These are phyloP conservation scores for Ogataea pini DNA, from an alignment of 805 yeast genomes.

Conservation along the genomic window DNA sequence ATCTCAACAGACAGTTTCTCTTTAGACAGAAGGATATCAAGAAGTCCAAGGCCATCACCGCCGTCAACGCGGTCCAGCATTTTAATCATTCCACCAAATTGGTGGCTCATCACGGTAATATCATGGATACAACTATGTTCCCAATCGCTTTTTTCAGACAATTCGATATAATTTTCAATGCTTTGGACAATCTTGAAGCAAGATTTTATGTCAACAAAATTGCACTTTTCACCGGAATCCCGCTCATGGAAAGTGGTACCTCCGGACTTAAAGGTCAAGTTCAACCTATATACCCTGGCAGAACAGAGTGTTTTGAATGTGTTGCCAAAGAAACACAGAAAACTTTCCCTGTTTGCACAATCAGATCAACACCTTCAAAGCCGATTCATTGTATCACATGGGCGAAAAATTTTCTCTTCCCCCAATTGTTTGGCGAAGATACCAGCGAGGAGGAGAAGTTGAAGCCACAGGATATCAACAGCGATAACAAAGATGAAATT, in stretches of 20 bases:
- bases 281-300: conserved; percentile 82
- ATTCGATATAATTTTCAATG: conserved; percentile 83
- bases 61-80: conserved; percentile 73
- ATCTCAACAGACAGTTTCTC: conserved; percentile 89
- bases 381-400: conserved; percentile 97
- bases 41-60: conserved; percentile 82
- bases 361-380: conserved; percentile 93
- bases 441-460: conserved; percentile 27
- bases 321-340: conserved; percentile 84
- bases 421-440: conserved; percentile 70
- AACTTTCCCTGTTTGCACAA: conserved; percentile 93
- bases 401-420: conserved; percentile 91
- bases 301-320: conserved; percentile 93
- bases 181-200: conserved; percentile 91
- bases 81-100: conserved; percentile 69
- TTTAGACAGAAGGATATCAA: conserved; percentile 90
- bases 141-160: conserved; percentile 75
- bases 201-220: conserved; percentile 85
- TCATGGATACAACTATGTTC: conserved; percentile 73
- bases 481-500: conserved; percentile 64
- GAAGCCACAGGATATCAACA: conserved; percentile 49
- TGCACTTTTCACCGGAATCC: conserved; percentile 69
- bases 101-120: conserved; percentile 81
- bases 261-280: conserved; percentile 94
- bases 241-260: conserved; percentile 91